phyloP scores from a whole-genome alignment of 176 grass and related monocot species.

The Tuctoria greenei region DNA sequence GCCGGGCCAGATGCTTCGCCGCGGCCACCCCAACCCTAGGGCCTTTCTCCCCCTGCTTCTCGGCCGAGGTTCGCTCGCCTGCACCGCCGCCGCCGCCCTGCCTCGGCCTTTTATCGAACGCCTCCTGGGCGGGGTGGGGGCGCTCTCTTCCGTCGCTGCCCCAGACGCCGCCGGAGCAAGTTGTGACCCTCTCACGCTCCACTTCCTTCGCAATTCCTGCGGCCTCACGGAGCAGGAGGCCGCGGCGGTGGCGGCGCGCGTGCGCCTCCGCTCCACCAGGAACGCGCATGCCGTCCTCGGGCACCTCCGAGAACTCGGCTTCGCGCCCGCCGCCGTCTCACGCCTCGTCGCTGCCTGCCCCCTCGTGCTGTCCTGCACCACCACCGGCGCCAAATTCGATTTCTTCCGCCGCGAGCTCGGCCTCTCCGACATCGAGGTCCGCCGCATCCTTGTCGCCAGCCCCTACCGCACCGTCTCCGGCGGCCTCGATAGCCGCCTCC shows the following conservation, averaged over 20 bases:
- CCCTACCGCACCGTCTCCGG: slow-evolving; percentile 16
- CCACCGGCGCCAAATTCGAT: slow-evolving; percentile 32
- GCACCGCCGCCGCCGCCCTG: not conserved
- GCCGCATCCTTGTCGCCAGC: slow-evolving; percentile 23
- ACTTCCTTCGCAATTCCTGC: slow-evolving; percentile 41
- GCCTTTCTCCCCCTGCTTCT: not conserved
- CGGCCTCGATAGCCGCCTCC: slow-evolving; percentile 31
- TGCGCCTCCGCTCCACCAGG: slow-evolving; percentile 37
- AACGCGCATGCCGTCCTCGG: slow-evolving; percentile 34
- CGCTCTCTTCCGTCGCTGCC: slow-evolving; percentile 3
- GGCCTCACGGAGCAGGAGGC: slow-evolving; percentile 20
- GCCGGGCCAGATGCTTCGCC: not conserved
- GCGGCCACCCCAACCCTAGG: not conserved
- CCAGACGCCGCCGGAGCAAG: not conserved
- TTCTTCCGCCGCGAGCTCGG: slow-evolving; percentile 54
- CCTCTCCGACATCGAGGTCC: slow-evolving; percentile 16
- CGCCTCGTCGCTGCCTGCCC: slow-evolving; percentile 12
- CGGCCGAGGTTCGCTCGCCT: not conserved
- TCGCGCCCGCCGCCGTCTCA: slow-evolving; percentile 4
- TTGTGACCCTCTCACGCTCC: slow-evolving; percentile 26
- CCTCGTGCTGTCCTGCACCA: slow-evolving; percentile 6
- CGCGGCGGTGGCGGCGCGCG: not conserved
- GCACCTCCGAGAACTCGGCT: slow-evolving; percentile 31
- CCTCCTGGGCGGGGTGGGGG: not conserved
- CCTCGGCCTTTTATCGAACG: slow-evolving; percentile 35